These are phyloP conservation scores for Euphrasia arctica DNA, from an alignment of 305 asterid genomes.

Conservation along the genomic window DNA sequence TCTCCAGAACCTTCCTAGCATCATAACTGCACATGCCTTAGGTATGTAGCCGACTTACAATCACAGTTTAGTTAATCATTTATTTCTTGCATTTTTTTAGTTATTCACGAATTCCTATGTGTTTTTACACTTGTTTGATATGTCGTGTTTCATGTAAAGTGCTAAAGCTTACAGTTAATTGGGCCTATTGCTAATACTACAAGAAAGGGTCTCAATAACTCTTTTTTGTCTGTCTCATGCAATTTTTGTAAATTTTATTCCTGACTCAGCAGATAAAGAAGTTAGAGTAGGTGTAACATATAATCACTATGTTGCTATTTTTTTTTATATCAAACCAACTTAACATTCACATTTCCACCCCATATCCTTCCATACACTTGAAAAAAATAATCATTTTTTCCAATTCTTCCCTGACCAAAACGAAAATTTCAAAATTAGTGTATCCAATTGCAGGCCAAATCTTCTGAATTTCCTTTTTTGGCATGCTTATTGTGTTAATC, in stretches of 20 bases:
- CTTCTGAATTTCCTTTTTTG: no score
- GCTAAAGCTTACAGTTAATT: not conserved
- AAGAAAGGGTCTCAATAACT: no score
- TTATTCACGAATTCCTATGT: constrained; percentile 4
- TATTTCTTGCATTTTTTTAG: constrained; percentile 4
- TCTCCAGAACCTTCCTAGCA: constrained; percentile 97
- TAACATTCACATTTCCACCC: no score
- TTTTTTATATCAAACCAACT: no score
- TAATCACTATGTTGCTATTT: no score
- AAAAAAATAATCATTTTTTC: no score
- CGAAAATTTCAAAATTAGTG: no score
- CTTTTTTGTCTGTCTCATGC: no score
- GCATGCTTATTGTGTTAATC: constrained; percentile 4
- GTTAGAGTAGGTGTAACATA: not conserved
- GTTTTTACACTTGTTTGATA: not conserved
- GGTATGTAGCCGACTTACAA: constrained; percentile 44
- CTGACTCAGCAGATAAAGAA: not conserved
- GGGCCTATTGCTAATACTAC: not conserved
- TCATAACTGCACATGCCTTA: constrained; percentile 79
- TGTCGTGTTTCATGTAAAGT: constrained; percentile 1
- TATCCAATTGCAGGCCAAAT: no score
- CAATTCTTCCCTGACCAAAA: no score
- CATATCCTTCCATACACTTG: no score
- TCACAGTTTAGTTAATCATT: constrained; percentile 4
- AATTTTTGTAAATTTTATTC: no score